Conservation (phyloP, 2,329 filamentous ascomycete genomes). For the Mariannaea elegans region DNA sequence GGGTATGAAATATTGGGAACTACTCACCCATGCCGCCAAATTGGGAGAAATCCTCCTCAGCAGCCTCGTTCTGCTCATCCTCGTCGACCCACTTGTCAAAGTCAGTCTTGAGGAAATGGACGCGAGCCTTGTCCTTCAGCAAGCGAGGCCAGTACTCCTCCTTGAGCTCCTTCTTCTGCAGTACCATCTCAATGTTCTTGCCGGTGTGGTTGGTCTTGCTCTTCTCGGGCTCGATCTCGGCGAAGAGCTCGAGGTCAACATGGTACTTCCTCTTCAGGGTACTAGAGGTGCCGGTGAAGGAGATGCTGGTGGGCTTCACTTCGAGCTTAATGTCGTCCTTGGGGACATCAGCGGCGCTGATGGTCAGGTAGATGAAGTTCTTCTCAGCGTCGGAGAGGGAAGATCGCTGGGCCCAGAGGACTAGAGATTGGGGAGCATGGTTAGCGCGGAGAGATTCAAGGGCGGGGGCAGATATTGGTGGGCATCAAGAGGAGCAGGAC, state of each 20-base stretch:
- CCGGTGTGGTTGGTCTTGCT: slow-evolving; percentile 89
- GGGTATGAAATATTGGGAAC: neutral
- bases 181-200: slow-evolving; percentile 87
- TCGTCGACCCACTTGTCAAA: slow-evolving; percentile 99
- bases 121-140: slow-evolving; percentile 87
- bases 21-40: slow-evolving; percentile 72
- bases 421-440: slow-evolving; percentile 55
- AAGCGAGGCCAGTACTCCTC: slow-evolving; percentile 96
- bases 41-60: slow-evolving; percentile 80
- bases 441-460: slow-evolving; percentile 20
- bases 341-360: slow-evolving; percentile 86
- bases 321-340: slow-evolving; percentile 81
- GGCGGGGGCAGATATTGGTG: neutral
- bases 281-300: slow-evolving; percentile 83
- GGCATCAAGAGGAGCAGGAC: neutral
- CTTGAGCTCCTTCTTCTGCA: slow-evolving; percentile 97
- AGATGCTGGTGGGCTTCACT: slow-evolving; percentile 78
- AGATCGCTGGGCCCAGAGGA: slow-evolving; percentile 98
- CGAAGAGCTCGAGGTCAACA: slow-evolving; percentile 87
- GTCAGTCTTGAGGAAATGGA: slow-evolving; percentile 97
- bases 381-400: slow-evolving; percentile 80
- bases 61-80: slow-evolving; percentile 94
- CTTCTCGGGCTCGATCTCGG: slow-evolving; percentile 85
- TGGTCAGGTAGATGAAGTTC: slow-evolving; percentile 95
- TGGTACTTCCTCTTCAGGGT: slow-evolving; percentile 89